phyloP scores from a whole-genome alignment of 306 rosid species.

The Lagenaria siceraria region DNA sequence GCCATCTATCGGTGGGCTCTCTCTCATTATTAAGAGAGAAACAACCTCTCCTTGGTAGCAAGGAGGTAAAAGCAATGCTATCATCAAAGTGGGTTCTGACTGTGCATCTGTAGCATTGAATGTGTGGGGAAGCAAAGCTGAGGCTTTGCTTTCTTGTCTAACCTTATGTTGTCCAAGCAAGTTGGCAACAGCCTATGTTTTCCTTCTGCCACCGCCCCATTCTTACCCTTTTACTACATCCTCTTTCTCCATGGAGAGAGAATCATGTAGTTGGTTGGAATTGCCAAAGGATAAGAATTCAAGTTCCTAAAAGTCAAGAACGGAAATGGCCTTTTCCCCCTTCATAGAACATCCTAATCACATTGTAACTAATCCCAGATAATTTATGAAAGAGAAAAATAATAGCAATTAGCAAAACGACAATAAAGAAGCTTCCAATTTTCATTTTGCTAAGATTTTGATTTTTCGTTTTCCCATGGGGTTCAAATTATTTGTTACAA shows the following conservation, averaged over 20 bases:
- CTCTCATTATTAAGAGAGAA: neutral
- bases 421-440: neutral
- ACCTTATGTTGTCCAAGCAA: conserved; percentile 20
- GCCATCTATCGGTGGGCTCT: conserved; percentile 16
- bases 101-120: conserved; percentile 28
- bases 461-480: neutral
- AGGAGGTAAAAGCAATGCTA: conserved; percentile 28
- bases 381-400: neutral
- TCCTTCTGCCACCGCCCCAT: neutral
- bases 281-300: neutral
- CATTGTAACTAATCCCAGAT: neutral
- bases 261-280: neutral
- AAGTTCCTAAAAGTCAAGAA: neutral
- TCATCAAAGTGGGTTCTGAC: conserved; percentile 62
- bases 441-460: neutral
- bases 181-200: conserved; percentile 17
- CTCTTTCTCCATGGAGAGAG: too few relatives aligned
- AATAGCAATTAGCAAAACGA: neutral
- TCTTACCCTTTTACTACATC: conserved; percentile 3
- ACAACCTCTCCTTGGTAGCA: conserved; percentile 19
- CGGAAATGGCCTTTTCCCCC: neutral
- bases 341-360: neutral
- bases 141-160: conserved; percentile 28
- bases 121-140: conserved; percentile 21
- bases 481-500: neutral